These are phyloP conservation scores for Mrakia blollopis DNA, from an alignment of 768 basidiomycete species.

Conservation along the genomic window DNA sequence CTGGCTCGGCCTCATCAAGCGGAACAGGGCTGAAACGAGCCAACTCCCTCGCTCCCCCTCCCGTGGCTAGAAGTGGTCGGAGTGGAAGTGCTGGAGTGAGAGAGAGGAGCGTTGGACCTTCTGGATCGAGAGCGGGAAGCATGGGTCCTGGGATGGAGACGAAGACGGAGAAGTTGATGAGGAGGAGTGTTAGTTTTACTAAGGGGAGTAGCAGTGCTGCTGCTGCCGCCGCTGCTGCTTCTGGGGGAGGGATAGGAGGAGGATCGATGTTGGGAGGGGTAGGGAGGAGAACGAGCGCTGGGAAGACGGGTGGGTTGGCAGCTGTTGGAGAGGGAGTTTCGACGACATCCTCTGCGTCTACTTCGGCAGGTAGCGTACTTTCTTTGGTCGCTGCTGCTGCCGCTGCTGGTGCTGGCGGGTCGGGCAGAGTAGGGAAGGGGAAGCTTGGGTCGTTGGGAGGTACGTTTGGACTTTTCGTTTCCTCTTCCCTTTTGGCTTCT, in stretches of 20 bases:
- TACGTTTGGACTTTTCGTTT: too few species aligned
- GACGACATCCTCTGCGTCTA: too few species aligned
- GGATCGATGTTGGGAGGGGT: not conserved
- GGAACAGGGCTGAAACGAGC: not conserved
- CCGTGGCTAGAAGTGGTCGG: not conserved
- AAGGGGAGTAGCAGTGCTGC: not conserved
- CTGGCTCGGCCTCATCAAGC: not conserved
- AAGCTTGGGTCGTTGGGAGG: not conserved
- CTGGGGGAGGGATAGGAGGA: not conserved
- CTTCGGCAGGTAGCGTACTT: not conserved
- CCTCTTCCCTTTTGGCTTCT: too few species aligned
- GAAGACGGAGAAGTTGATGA: conserved; percentile 26
- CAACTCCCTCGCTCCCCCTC: not conserved
- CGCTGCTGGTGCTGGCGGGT: not conserved
- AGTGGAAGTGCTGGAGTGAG: not conserved
- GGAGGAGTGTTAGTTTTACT: conserved; percentile 21
- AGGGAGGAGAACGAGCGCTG: not conserved
- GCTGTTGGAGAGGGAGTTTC: not conserved
- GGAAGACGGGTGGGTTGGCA: not conserved
- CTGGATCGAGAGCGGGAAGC: conserved; percentile 1
- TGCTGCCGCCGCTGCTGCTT: not conserved
- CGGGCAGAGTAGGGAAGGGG: not conserved
- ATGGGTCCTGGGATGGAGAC: conserved; percentile 13
- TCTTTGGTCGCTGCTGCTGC: conserved; percentile 9
- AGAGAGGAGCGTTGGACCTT: not conserved